These are phyloP conservation scores for Daldinia loculata DNA, from an alignment of 495 filamentous ascomycete species.

Conservation along the genomic window DNA sequence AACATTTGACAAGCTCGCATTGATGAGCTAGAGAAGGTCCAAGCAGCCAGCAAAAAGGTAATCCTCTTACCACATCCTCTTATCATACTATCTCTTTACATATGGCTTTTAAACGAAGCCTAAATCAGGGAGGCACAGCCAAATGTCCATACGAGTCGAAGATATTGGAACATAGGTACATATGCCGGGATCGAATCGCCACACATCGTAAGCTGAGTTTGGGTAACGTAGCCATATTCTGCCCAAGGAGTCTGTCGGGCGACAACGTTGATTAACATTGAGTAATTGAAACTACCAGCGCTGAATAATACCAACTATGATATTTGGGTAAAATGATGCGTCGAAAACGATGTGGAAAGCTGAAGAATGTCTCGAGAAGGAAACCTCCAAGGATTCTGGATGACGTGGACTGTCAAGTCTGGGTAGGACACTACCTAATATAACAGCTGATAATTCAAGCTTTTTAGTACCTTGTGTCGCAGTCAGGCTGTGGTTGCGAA, in stretches of 20 bases:
- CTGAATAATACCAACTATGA: neutral
- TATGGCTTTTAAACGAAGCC: neutral
- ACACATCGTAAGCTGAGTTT: neutral
- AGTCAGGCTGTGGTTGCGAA: neutral
- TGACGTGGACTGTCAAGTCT: conserved; percentile 29
- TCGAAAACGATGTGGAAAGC: conserved; percentile 2
- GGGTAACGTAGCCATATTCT: neutral
- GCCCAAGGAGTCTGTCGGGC: neutral
- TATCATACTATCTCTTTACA: neutral
- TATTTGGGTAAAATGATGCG: conserved; percentile 21
- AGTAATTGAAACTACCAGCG: neutral
- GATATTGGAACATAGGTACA: neutral
- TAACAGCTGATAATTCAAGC: conserved; percentile 21
- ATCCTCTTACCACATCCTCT: too few relatives aligned
- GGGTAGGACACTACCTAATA: conserved; percentile 20
- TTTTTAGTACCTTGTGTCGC: conserved; percentile 14
- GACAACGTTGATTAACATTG: neutral
- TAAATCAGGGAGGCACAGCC: neutral
- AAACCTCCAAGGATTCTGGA: conserved; percentile 13
- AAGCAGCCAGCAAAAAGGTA: too few relatives aligned
- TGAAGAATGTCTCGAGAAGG: conserved; percentile 3
- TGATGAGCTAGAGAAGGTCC: too few relatives aligned
- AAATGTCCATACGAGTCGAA: conserved; percentile 11
- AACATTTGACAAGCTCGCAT: too few relatives aligned
- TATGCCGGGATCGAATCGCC: neutral